Evolutionary conservation across 306 rosid species (phyloP).

Genomic region (Prunus mongolica): DNA sequence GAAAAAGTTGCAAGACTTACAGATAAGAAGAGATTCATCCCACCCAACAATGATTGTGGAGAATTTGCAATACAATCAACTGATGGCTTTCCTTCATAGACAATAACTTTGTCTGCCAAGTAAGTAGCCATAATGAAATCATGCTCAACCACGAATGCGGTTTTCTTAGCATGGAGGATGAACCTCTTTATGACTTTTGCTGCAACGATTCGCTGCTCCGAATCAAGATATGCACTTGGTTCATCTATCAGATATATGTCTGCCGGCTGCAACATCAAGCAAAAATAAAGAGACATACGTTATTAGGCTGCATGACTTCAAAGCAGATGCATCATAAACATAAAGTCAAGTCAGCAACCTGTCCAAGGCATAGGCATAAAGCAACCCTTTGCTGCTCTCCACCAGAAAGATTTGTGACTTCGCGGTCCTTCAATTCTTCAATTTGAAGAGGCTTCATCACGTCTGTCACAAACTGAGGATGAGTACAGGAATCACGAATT

Average conservation of each 20-base stretch:
- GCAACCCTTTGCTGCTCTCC: conserved; percentile 99
- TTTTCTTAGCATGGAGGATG: conserved; percentile 95
- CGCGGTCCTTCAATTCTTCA: conserved; percentile 94
- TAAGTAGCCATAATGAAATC: conserved; percentile 99
- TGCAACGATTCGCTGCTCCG: conserved; percentile 95
- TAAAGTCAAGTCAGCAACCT: conserved; percentile 38
- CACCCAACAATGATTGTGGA: conserved; percentile 86
- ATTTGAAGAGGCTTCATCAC: conserved; percentile 98
- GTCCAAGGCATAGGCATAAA: conserved; percentile 88
- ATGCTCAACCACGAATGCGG: conserved; percentile 94
- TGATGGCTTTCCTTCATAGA: conserved; percentile 83
- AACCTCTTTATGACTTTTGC: conserved; percentile 91
- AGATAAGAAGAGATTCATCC: conserved; percentile 97
- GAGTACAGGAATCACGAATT: conserved; percentile 81
- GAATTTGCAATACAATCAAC: conserved; percentile 77
- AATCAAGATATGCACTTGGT: conserved; percentile 97
- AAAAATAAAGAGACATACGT: neutral
- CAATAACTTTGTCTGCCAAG: conserved; percentile 95
- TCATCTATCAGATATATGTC: conserved; percentile 93
- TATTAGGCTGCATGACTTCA: too few relatives aligned
- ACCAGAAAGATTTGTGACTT: conserved; percentile 94
- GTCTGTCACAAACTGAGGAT: conserved; percentile 90
- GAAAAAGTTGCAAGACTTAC: conserved; percentile 44
- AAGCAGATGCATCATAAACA: too few relatives aligned
- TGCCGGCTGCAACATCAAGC: conserved; percentile 69